A percentile compares a stretch with the other conserved stretches of the same genome.
Evolutionary conservation across 495 filamentous ascomycete species (phyloP).

Genomic region (Lophiotrema nucula): DNA sequence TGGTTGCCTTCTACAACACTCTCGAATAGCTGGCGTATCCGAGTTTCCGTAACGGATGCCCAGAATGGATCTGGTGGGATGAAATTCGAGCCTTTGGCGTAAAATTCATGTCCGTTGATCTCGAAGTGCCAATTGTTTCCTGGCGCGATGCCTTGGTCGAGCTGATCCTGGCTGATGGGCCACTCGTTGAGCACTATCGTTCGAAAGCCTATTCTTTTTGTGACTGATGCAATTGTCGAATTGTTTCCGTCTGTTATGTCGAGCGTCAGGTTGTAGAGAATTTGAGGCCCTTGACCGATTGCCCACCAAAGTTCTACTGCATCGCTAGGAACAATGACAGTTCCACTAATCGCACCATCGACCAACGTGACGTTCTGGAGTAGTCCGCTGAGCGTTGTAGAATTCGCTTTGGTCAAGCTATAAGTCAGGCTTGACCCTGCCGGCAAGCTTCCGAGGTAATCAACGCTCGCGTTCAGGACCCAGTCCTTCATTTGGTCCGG

Average conservation of each 20-base stretch:
- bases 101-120: slow-evolving; percentile 66
- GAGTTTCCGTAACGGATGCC: slow-evolving; percentile 57
- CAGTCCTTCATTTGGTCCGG: slow-evolving; percentile 62
- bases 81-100: slow-evolving; percentile 56
- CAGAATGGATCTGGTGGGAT: slow-evolving; percentile 68
- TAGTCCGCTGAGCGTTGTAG: slow-evolving; percentile 47
- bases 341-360: slow-evolving; percentile 54
- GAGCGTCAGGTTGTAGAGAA: slow-evolving; percentile 59
- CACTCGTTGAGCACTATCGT: slow-evolving; percentile 65
- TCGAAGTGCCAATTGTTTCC: slow-evolving; percentile 71
- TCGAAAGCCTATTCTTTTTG: slow-evolving; percentile 62
- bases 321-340: slow-evolving; percentile 44
- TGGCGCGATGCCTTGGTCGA: slow-evolving; percentile 58
- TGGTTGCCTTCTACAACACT: slow-evolving; percentile 59
- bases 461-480: slow-evolving; percentile 69
- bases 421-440: slow-evolving; percentile 50
- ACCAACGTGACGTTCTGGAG: slow-evolving; percentile 48
- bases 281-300: slow-evolving; percentile 56
- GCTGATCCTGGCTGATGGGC: slow-evolving; percentile 57
- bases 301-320: slow-evolving; percentile 66
- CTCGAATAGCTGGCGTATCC: slow-evolving; percentile 56
- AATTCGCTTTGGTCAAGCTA: slow-evolving; percentile 51
- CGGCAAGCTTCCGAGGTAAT: slow-evolving; percentile 58
- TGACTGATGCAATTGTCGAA: slow-evolving; percentile 47
- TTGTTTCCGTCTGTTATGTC: slow-evolving; percentile 44